These are phyloP conservation scores for Cryphonectria japonica DNA, from an alignment of 2,329 filamentous ascomycete species.

Conservation along the genomic window DNA sequence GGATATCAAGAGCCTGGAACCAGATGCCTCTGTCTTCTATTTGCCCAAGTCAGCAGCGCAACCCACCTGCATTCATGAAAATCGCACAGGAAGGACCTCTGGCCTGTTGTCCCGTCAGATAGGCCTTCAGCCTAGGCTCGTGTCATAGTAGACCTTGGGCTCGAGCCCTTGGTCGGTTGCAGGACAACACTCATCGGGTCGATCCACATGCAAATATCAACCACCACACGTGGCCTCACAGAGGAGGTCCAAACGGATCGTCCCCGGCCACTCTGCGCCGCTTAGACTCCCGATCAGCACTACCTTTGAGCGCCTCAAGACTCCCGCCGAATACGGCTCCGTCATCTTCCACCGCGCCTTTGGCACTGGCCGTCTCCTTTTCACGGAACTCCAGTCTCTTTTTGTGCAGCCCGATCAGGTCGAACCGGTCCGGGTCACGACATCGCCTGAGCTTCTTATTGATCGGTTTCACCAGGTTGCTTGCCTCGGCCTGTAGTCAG, in stretches of 20 bases:
- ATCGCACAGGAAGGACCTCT: background rate
- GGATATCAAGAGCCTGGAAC: background rate
- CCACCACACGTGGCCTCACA: constrained; percentile 34
- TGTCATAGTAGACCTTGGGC: background rate
- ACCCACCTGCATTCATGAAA: background rate
- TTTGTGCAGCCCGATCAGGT: constrained; percentile 70
- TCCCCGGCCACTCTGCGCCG: constrained; percentile 49
- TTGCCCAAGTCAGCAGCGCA: background rate
- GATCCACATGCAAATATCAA: background rate
- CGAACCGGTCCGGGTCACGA: constrained; percentile 73
- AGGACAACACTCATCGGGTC: background rate
- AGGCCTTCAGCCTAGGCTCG: background rate
- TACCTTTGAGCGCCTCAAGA: constrained; percentile 31
- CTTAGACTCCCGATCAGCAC: constrained; percentile 46
- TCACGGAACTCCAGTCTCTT: constrained; percentile 59
- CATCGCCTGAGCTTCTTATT: constrained; percentile 74
- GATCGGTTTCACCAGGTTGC: constrained; percentile 59
- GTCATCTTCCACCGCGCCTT: constrained; percentile 42
- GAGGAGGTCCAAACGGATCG: constrained; percentile 53
- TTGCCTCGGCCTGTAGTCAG: constrained; percentile 47
- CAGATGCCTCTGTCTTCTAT: background rate
- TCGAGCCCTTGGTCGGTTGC: background rate
- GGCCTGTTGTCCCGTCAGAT: background rate
- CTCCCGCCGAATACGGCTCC: constrained; percentile 51
- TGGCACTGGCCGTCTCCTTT: constrained; percentile 40